These are phyloP conservation scores for Suhomyces tanzawaensis DNA, from an alignment of 805 yeast genomes.

Conservation along the genomic window DNA sequence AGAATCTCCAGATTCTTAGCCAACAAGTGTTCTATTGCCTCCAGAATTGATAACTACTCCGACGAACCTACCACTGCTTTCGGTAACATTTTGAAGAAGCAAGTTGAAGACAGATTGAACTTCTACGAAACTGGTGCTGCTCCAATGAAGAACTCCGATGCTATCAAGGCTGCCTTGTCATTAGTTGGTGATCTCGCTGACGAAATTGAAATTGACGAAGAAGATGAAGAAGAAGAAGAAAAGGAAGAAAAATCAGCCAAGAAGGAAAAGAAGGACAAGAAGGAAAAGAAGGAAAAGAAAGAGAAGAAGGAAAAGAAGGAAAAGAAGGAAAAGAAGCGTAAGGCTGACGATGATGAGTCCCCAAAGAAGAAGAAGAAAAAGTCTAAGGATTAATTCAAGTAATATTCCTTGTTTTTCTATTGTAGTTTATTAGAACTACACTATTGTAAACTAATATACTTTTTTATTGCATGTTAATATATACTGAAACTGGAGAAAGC, in stretches of 20 bases:
- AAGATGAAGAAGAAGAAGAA: constrained; percentile 18
- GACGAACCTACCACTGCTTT: constrained; percentile 90
- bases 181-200: constrained; percentile 54
- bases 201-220: constrained; percentile 27
- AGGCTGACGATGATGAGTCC: constrained; percentile 37
- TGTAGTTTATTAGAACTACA: neutral
- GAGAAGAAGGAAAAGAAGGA: constrained; percentile 38
- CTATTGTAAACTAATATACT: constrained; percentile 24
- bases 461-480: constrained; percentile 27
- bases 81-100: constrained; percentile 88
- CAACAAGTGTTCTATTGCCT: constrained; percentile 98
- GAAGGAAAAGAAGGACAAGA: constrained; percentile 34
- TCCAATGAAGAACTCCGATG: constrained; percentile 94
- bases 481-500: constrained; percentile 8
- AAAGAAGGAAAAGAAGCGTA: constrained; percentile 36
- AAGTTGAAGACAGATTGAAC: constrained; percentile 95
- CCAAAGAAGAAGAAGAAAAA: constrained; percentile 45
- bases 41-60: constrained; percentile 96
- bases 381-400: constrained; percentile 37
- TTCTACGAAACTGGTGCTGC: constrained; percentile 96
- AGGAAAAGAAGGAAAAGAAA: constrained; percentile 32
- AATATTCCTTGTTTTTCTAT: neutral
- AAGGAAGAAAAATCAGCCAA: constrained; percentile 32
- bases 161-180: constrained; percentile 87
- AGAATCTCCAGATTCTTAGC: constrained; percentile 98